phyloP scores from a whole-genome alignment of 306 rosid genomes.

The Sicyos baderoa region DNA sequence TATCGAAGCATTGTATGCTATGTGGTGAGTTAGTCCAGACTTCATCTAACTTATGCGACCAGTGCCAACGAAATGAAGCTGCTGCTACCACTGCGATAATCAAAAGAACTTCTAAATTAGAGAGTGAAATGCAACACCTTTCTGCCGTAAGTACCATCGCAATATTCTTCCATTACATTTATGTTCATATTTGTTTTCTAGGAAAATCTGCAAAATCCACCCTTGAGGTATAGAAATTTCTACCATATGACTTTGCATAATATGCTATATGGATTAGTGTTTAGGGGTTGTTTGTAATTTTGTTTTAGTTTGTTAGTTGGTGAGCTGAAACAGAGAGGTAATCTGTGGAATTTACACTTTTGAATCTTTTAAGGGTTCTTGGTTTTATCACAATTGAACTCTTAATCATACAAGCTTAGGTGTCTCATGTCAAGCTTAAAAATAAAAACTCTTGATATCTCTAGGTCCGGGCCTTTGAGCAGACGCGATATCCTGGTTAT shows the following conservation, averaged over 20 bases:
- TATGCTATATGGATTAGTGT: not conserved
- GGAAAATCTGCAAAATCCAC: not conserved
- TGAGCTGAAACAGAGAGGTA: not conserved
- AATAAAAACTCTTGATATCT: too few relatives aligned
- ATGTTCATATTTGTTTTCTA: not conserved
- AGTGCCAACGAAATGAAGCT: conserved; percentile 49
- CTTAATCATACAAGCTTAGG: too few relatives aligned
- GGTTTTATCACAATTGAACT: not conserved
- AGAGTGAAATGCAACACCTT: conserved; percentile 85
- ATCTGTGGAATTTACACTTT: not conserved
- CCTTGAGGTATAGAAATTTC: not conserved
- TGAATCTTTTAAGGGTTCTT: not conserved
- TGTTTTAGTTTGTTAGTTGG: not conserved
- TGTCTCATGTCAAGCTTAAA: too few relatives aligned
- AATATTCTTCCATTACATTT: not conserved
- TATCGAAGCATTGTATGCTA: conserved; percentile 76
- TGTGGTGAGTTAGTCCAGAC: conserved; percentile 78
- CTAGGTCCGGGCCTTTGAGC: too few relatives aligned
- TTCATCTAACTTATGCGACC: conserved; percentile 54
- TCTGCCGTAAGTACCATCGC: conserved; percentile 49
- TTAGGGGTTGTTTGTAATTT: not conserved
- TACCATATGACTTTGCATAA: not conserved
- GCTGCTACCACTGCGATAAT: conserved; percentile 59
- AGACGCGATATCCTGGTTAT: too few relatives aligned
- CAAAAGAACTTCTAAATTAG: conserved; percentile 64